These are phyloP conservation scores for Thelonectria discophora DNA, from an alignment of 2,329 filamentous ascomycete genomes.

Conservation along the genomic window DNA sequence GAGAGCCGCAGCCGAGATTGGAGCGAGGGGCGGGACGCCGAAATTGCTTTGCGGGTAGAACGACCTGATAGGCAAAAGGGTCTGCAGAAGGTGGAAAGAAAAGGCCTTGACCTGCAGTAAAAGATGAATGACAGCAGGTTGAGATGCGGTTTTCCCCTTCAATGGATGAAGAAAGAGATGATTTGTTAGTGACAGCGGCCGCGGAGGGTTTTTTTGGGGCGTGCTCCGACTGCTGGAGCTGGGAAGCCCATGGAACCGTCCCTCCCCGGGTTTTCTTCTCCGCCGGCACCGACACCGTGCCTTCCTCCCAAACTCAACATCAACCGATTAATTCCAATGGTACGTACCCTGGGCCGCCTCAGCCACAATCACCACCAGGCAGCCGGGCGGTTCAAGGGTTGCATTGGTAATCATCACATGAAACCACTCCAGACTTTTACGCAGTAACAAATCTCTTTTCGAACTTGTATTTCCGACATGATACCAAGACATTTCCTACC, in stretches of 20 bases:
- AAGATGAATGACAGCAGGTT: neutral
- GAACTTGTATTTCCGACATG: constrained; percentile 2
- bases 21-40: constrained; percentile 5
- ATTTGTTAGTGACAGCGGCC: neutral
- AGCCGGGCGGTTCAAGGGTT: neutral
- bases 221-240: neutral
- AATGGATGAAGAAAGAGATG: neutral
- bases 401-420: neutral
- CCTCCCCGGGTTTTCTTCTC: neutral
- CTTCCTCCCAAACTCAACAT: neutral
- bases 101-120: neutral
- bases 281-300: neutral
- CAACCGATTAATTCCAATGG: no score
- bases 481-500: neutral
- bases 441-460: neutral
- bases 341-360: neutral
- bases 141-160: neutral
- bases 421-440: neutral
- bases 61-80: neutral
- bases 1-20: neutral
- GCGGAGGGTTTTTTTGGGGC: neutral
- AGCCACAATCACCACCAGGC: neutral
- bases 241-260: neutral
- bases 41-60: neutral
- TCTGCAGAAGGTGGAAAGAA: neutral